Percentiles rank a stretch among this genome's conserved stretches.
Conservation (phyloP, 257 asterid species). For the Nicotiana noctiflora region DNA sequence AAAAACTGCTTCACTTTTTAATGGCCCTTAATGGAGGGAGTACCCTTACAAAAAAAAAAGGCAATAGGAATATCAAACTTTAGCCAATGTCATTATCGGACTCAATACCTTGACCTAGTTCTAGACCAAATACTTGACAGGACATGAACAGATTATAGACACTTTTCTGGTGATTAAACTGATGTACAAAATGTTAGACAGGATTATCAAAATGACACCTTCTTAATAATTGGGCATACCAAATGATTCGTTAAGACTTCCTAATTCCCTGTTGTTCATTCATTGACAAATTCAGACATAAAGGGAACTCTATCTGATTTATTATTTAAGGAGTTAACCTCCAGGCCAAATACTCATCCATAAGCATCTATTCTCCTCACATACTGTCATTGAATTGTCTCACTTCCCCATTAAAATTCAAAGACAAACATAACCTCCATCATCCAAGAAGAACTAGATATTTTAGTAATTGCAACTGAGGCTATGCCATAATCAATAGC, state of each 20-base stretch:
- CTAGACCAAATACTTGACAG: not conserved
- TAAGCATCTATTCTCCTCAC: not conserved
- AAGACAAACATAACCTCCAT: not conserved
- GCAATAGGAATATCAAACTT: not conserved
- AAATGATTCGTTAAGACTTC: not conserved
- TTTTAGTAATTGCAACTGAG: not conserved
- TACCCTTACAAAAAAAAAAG: not conserved
- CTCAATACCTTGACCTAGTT: not conserved
- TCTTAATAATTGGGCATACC: not conserved
- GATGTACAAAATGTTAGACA: not conserved
- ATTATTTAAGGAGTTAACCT: not conserved
- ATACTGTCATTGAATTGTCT: not conserved
- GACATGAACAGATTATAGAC: not conserved
- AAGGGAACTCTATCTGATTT: not conserved
- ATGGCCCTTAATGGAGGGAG: too few species aligned
- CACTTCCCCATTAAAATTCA: not conserved
- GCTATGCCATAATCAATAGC: not conserved
- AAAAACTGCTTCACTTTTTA: too few species aligned
- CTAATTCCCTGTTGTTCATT: not conserved
- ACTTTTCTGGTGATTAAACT: not conserved
- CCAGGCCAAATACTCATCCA: not conserved
- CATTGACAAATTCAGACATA: not conserved
- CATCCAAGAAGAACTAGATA: not conserved
- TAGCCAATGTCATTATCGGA: not conserved
- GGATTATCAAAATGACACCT: not conserved